phyloP scores from a whole-genome alignment of 2,329 filamentous ascomycete species.

The Stenocarpella maydis region DNA sequence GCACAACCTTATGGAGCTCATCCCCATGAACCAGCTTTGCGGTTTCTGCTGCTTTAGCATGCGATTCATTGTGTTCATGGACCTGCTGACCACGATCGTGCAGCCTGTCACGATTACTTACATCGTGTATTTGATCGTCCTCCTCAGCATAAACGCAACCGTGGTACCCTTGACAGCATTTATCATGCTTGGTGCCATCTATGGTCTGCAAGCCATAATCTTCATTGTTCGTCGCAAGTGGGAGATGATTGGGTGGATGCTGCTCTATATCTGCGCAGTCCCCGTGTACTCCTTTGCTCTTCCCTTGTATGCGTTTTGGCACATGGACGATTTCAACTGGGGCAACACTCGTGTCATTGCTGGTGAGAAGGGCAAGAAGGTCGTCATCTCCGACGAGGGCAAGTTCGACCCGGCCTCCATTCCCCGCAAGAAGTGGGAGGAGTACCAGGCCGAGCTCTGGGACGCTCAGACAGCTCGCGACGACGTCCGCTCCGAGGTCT shows the following conservation, averaged over 20 bases:
- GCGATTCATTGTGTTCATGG: slow-evolving; percentile 96
- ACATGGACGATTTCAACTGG: slow-evolving; percentile 99
- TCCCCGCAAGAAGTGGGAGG: slow-evolving; percentile 98
- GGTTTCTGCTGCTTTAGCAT: slow-evolving; percentile 99
- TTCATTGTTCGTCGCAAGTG: slow-evolving; percentile 97
- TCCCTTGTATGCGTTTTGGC: slow-evolving; percentile 95
- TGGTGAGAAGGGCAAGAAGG: slow-evolving; percentile 90
- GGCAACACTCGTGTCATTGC: slow-evolving; percentile 98
- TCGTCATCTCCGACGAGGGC: slow-evolving; percentile 95
- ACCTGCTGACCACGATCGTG: slow-evolving; percentile 89
- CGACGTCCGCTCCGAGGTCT: slow-evolving; percentile 85
- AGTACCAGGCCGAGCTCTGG: slow-evolving; percentile 98
- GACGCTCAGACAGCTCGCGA: slow-evolving; percentile 86
- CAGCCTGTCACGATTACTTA: slow-evolving; percentile 93
- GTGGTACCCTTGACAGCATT: slow-evolving; percentile 86
- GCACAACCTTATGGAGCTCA: slow-evolving; percentile 95
- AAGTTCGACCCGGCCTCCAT: slow-evolving; percentile 95
- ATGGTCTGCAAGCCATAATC: slow-evolving; percentile 95
- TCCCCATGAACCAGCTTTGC: slow-evolving; percentile 91
- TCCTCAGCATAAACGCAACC: slow-evolving; percentile 66
- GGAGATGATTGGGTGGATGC: slow-evolving; percentile 99
- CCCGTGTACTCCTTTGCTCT: slow-evolving; percentile 91
- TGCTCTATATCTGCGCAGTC: slow-evolving; percentile 90
- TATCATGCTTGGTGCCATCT: slow-evolving; percentile 91
- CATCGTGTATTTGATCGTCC: slow-evolving; percentile 86